phyloP scores from a whole-genome alignment of 805 yeast species.

The Candida andamanensis region DNA sequence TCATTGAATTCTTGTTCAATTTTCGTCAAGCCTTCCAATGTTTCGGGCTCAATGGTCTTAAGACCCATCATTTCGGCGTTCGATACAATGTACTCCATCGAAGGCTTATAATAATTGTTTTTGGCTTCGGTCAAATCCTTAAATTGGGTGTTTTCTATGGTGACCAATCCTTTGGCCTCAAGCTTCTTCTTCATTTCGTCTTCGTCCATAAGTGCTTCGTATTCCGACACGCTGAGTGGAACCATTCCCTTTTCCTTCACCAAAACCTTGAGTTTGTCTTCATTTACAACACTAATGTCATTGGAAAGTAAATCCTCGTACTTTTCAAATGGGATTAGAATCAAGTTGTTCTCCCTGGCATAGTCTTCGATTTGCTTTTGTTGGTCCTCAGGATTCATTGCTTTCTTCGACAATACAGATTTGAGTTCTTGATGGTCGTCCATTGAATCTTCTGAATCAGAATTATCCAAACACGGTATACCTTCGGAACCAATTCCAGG shows the following conservation, averaged over 20 bases:
- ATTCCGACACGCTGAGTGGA: slow-evolving; percentile 22
- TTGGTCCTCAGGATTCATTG: slow-evolving; percentile 5
- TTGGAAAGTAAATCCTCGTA: slow-evolving; percentile 26
- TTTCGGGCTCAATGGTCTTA: slow-evolving; percentile 14
- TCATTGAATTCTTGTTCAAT: slow-evolving; percentile 7
- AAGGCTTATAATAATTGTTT: slow-evolving; percentile 17
- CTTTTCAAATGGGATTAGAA: slow-evolving; percentile 23
- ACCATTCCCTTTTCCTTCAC: slow-evolving; percentile 24
- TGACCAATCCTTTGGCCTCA: slow-evolving; percentile 26
- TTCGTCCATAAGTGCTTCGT: slow-evolving; percentile 25
- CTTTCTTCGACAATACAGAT: slow-evolving; percentile 8
- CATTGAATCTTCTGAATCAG: slow-evolving; percentile 21
- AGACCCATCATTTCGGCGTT: slow-evolving; percentile 17
- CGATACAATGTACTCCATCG: slow-evolving; percentile 18
- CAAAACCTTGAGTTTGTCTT: slow-evolving; percentile 19
- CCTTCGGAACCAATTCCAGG: slow-evolving; percentile 14
- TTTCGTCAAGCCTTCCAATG: slow-evolving; percentile 1
- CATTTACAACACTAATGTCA: slow-evolving; percentile 18
- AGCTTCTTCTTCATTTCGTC: slow-evolving; percentile 30
- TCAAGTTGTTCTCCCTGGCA: slow-evolving; percentile 25
- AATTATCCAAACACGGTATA: slow-evolving; percentile 23
- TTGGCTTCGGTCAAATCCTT: slow-evolving; percentile 12
- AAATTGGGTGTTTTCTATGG: slow-evolving; percentile 20
- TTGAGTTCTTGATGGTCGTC: slow-evolving; percentile 6
- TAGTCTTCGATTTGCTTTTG: slow-evolving; percentile 27